Evolutionary conservation across 306 rosid genomes (phyloP), one percentile per base, ranked within the genome.

Genomic region (Pyrus pyrifolia): DNA sequence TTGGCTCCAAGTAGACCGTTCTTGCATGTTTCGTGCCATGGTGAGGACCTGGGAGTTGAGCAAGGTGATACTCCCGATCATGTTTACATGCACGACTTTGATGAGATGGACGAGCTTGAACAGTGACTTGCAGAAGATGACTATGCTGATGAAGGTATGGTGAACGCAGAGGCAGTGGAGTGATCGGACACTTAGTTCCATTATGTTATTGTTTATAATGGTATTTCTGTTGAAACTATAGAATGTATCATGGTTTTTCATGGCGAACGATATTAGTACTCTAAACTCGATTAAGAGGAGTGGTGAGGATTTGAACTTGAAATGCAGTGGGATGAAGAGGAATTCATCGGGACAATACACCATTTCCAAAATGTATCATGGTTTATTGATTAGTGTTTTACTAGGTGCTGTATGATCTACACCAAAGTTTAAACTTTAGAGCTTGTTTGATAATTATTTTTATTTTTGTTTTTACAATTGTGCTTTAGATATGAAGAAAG

Each of bases 21-120:
- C 86, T 83, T 95, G 91, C 93, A 83, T 22, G 97, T 95, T 75
- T 91, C 88, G 31, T 83, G 91, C 87, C 89, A 53, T 60, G 98
- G 98, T 2, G 97, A 92, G 84, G 97, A 95, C 81, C 87, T 95
- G 22, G 97, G 96, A 68, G 82, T 88, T 22, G 84, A 88, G 68
- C 90, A 88, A 12, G 91, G 88, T 84, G 89, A 86, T 73, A 84
- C 69, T 62, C 76, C 93, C 3, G 91, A 89, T 70, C 71, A 81
- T 74, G 73, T 87, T 38, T 75, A 86, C 63, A 77, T 84, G 71
- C 93, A 81, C 23, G 92, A 92, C 71, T 87, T 90, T 46, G 92
- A 88, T 55, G 97, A 90, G 71, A 90, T 84, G 76, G 94, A 93
- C 74, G 97, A 95, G 81, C 86, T 92, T 63, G 96, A 88, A 78